Base-by-base conservation (phyloP, 139 green algal species). In the Zygnema cylindricum region DNA sequence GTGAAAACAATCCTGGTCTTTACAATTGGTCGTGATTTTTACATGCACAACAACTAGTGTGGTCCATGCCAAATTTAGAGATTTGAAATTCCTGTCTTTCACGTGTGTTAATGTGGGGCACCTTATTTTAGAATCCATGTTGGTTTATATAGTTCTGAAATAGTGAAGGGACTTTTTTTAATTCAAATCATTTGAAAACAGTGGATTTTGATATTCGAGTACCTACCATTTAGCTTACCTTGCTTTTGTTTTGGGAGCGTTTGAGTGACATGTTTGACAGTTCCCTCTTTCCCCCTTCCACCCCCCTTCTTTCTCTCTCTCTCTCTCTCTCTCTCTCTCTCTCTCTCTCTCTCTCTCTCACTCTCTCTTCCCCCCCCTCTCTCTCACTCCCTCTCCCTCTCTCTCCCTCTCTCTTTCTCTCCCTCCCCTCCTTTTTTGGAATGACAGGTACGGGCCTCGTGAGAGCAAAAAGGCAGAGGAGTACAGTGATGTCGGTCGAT, bases 371-470 rank as follows among this genome's bases (percentile, higher is more conserved):
- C 30, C 57, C 30, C 57, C 30, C 57, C 57, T 30, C 30, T 30
- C 25, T 25, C 57, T 73, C 25, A 30, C 57, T 25, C 57, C 30
- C 30, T 73, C 57, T 73, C 30, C 57, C 30, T 25, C 57, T 73
- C 57, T 73, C 30, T 30, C 30, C 57, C 57, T 73, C 30, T 73
- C 30, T 73, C 30, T 73, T 25, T 73, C n/a, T n/a, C n/a, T 73
- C 57, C 30, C 57, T 73, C 57, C 25, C 57, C 30, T 30, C 57
- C 57, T 73, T 73, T 30, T 79, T 3, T 79, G 36, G 71, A 11
- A 79, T 7, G 38, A 39, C 92, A 95, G 93, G 33, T 97, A 96
- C 40, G 95, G 95, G 0, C 95, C 95, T 0, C 85, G 94, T 1
- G 91, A 96, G 39, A 95, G 88, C 63, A 92, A 95, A 36, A 82